Conservation (phyloP, 202 grass and related monocot species). For the Dendrocalamus latiflorus region DNA sequence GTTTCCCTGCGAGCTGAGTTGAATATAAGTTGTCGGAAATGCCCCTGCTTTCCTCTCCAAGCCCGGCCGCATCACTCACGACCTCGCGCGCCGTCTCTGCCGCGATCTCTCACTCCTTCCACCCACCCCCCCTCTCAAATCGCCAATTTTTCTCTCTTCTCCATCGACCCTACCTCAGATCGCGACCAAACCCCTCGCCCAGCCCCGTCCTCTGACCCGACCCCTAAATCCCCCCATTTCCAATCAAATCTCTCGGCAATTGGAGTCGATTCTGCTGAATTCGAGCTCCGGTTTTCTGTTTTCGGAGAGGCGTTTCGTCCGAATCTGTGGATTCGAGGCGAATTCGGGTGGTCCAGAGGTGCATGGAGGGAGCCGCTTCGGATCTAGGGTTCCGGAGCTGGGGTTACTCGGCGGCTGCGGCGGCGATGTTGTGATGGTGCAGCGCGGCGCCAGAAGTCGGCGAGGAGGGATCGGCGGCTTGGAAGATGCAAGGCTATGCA, state of each 20-base stretch:
- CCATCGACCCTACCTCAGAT: conserved; percentile 19
- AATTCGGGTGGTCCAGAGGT: neutral
- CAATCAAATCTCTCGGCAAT: conserved; percentile 3
- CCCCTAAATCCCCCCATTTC: neutral
- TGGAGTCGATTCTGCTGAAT: conserved; percentile 21
- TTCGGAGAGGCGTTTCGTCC: neutral
- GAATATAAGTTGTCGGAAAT: neutral
- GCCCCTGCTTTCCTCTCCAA: conserved; percentile 38
- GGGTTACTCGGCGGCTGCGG: conserved; percentile 20
- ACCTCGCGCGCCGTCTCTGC: conserved; percentile 18
- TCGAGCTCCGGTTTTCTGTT: conserved; percentile 30
- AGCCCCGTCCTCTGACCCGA: neutral
- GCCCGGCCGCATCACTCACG: neutral
- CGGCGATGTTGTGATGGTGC: conserved; percentile 55
- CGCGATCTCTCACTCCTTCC: too few relatives aligned
- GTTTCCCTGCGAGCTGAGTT: neutral
- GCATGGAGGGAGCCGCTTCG: neutral
- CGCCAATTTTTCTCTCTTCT: neutral
- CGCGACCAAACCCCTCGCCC: neutral
- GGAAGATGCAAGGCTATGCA: conserved; percentile 63
- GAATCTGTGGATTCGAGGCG: neutral
- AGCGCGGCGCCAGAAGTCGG: conserved; percentile 24
- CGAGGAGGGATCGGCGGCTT: conserved; percentile 35
- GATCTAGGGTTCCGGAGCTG: conserved; percentile 52
- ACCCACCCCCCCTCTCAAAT: neutral